Evolutionary conservation across 139 green algal species (phyloP), one percentile per base, ranked within the genome.

Genomic region (Choricystis sp.): DNA sequence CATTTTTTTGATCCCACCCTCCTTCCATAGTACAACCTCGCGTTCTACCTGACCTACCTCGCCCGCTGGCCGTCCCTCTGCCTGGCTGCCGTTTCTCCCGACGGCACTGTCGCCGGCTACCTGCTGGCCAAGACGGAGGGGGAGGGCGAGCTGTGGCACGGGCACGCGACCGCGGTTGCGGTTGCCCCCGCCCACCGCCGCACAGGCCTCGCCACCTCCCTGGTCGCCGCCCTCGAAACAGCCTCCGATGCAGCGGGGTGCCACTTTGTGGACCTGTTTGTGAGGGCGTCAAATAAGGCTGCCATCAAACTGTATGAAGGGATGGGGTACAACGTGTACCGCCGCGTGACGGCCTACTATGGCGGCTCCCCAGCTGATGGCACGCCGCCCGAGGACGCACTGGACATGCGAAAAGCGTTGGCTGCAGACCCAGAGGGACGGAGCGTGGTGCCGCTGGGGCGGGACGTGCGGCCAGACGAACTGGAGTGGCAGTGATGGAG

Each of bases 251-350:
- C 49, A 66, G 64, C 40, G 59, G 61, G 87, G n/a, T 85, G 68
- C 3, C 96, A 92, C 76, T 99, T 98, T 75, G 94, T 99, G 4
- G 93, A 99, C 72, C 79, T 99, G 3, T 99, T 98, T 79, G 93
- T 99, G 26, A 83, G 93, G 2, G 81, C 79, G 55, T 94, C 81
- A 30, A 99, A 98, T 67, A 49, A 58, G 0, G 75, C 85, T 4
- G 94, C 94, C 14, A 97, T 99, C 58, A 61, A 61, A 29, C 96
- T 98, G 92, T 99, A 99, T 71, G 72, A 83, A 25, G 85, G 89
- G 69, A 67, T 96, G 64, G 93, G 93, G 1, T 99, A 98, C 78
- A 81, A 40, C 0, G 70, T 92, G 20, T 98, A 99, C 71, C 68
- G 92, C 22, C 71, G 76, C 49, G 90, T 97, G 27, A 26, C 94